These are phyloP conservation scores for Pulveroboletus ravenelii DNA, from an alignment of 768 basidiomycete species.

Conservation along the genomic window DNA sequence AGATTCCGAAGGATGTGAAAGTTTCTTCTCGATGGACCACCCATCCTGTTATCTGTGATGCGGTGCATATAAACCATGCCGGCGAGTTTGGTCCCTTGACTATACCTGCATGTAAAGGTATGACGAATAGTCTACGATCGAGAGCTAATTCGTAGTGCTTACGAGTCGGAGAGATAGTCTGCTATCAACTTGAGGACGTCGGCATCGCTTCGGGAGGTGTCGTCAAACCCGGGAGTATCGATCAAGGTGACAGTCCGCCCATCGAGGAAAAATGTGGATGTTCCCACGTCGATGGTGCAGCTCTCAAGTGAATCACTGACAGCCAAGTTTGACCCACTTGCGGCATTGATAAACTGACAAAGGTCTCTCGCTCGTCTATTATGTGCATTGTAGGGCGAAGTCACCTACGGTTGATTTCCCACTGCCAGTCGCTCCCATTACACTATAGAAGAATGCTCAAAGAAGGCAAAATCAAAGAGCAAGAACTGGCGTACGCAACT, in stretches of 20 bases:
- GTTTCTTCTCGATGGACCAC: slow-evolving; percentile 46
- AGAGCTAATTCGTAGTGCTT: slow-evolving; percentile 6
- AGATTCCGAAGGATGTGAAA: slow-evolving; percentile 48
- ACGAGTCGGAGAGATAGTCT: slow-evolving; percentile 27
- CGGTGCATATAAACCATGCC: slow-evolving; percentile 53
- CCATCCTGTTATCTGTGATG: slow-evolving; percentile 46
- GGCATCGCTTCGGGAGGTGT: slow-evolving; percentile 43
- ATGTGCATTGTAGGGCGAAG: neutral
- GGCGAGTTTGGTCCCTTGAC: slow-evolving; percentile 21
- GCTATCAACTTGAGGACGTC: slow-evolving; percentile 45
- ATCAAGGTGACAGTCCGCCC: slow-evolving; percentile 42
- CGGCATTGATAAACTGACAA: slow-evolving; percentile 18
- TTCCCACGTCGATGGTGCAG: slow-evolving; percentile 23
- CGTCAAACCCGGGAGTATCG: slow-evolving; percentile 61
- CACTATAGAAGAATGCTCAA: slow-evolving; percentile 9
- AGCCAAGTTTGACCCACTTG: slow-evolving; percentile 15
- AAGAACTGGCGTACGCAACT: slow-evolving; percentile 14
- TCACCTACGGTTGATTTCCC: slow-evolving; percentile 22
- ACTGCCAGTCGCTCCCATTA: slow-evolving; percentile 24
- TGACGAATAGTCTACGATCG: neutral
- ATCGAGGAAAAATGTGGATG: slow-evolving; percentile 40
- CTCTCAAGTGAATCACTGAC: slow-evolving; percentile 26
- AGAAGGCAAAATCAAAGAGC: neutral
- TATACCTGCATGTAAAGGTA: slow-evolving; percentile 20
- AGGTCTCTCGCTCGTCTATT: neutral